Base-by-base conservation (phyloP, 73 alveolate species). In the Blepharisma japonicum region DNA sequence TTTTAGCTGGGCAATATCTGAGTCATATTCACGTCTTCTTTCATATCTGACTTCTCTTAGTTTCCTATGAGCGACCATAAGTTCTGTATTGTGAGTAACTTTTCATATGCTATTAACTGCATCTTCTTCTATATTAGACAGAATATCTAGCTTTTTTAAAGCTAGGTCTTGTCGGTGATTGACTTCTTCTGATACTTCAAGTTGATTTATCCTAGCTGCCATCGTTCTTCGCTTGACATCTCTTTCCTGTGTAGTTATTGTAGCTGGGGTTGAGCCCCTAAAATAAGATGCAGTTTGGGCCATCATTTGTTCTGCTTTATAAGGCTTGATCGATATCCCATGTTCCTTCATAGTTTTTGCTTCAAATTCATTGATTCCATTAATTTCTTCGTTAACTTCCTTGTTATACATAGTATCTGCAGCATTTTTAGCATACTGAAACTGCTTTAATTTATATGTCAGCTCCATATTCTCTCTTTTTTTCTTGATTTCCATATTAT, bases 391-490 rank as follows among this genome's bases (percentile, higher is more conserved):
- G 20, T 8, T 45, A 11, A 72, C 23, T 8, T 72, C 32, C 25
- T 68, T 25, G 7, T 8, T 7, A 20, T 92, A 87, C 71, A 92
- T 91, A 42, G 81, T 82, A 77, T 83, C 81, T 7, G 96, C 74
- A 79, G 83, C 84, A 49, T 83, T 89, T 67, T 94, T 89, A 21
- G 77, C 80, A 78, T 92, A 86, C 74, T 92, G 85, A 46, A 94
- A 89, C 84, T 90, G 89, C 45, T 91, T 91, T 68, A 86, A 82
- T 79, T 94, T 95, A 88, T 94, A 96, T 78, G 90, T 92, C 4
- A 91, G 92, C 71, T 92, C 94, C 80, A 91, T 91, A 71, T 83
- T 87, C 83, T 90, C 98, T 81, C 98, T 85, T 82, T 96, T 91
- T 80, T 92, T 95, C 56, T 93, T 92, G 77, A 91, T 78, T 48